A percentile compares a stretch with the other conserved stretches of the same genome.
These are phyloP conservation scores for Rhodotorula taiwanensis DNA, from an alignment of 768 basidiomycete species.

Conservation along the genomic window DNA sequence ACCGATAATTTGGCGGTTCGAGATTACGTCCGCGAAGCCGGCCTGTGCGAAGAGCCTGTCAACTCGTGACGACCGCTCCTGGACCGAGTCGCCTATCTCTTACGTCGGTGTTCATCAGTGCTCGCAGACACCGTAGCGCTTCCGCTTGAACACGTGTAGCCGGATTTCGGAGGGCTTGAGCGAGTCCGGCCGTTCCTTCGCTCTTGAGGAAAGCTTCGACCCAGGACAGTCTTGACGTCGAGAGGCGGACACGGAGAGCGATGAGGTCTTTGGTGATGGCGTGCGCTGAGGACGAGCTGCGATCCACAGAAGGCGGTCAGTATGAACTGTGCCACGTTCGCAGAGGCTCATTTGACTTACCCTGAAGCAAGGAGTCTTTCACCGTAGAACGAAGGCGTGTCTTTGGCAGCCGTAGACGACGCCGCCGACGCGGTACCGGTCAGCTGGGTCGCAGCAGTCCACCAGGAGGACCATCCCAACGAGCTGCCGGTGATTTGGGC, in stretches of 20 bases:
- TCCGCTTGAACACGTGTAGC: slow-evolving; percentile 64
- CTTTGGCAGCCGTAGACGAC: slow-evolving; percentile 16
- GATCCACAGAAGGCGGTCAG: too few relatives aligned
- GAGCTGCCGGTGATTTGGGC: slow-evolving; percentile 13
- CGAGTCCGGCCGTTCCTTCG: slow-evolving; percentile 62
- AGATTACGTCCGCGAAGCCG: slow-evolving; percentile 66
- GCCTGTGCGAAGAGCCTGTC: slow-evolving; percentile 53
- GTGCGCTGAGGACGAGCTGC: background rate
- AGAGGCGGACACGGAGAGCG: slow-evolving; percentile 73
- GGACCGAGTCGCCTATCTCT: slow-evolving; percentile 39
- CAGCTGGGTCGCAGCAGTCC: slow-evolving; percentile 27
- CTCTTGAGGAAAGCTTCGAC: slow-evolving; percentile 68
- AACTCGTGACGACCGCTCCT: background rate
- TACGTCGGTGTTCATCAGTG: slow-evolving; percentile 78
- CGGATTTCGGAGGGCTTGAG: slow-evolving; percentile 58
- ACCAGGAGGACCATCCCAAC: slow-evolving; percentile 31
- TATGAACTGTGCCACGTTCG: too few relatives aligned
- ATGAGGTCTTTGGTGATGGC: slow-evolving; percentile 59
- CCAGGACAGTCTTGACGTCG: slow-evolving; percentile 71
- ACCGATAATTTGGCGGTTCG: too few relatives aligned
- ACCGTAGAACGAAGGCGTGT: slow-evolving; percentile 57
- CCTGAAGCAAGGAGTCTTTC: slow-evolving; percentile 48
- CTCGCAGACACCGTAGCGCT: slow-evolving; percentile 68
- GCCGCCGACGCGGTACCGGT: slow-evolving; percentile 19
- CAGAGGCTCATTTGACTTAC: too few relatives aligned